Evolutionary conservation across 495 filamentous ascomycete species (phyloP), one percentile per base, ranked within the genome.

Genomic region (Annulohypoxylon maeteangense): DNA sequence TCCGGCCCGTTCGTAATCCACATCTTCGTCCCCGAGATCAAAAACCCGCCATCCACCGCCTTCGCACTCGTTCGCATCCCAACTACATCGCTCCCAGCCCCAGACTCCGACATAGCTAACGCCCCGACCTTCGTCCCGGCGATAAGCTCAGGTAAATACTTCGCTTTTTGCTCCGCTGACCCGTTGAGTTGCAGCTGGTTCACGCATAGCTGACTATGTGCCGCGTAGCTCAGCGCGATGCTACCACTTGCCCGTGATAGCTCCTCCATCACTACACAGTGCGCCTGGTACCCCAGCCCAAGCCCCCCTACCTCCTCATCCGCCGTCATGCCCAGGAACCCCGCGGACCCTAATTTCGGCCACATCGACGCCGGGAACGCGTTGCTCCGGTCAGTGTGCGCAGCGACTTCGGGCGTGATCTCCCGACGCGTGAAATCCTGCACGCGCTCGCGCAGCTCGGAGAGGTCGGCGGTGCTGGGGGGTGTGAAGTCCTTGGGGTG

Each of bases 1-100:
- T 98, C 96, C 14, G 95, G 95, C 12, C 95, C 95, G 75, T 99
- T 99, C 27, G 95, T 99, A 69, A 99, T 99, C 95, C 95, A 99
- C 95, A 99, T 98, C 86, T 99, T 99, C 22, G 92, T 92, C 12
- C 95, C 95, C 71, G 92, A 93, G 60, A 99, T 84, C 31, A 93
- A 25, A 81, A 90, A 98, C 25, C 95, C 95, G 12, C 93, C 93
- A 70, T 97, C 93, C 14, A 91, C 91, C 42, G 85, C 84, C 75
- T 89, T 90, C 0, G 95, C 94, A 0, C 85, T 87, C 18, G 91
- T 96, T 77, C 93, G 92, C 95, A 99, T 99, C 77, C 91, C 92
- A 20, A 99, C 94, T 1, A 99, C 95, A 79, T 99, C 95, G 48
- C 90, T 93, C 2, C 95, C 95, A 1, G 95, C 90, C 0, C 91